Evolutionary conservation across 192 early-diverging fungal genomes (phyloP), one percentile per base, ranked within the genome.

Genomic region (Diversispora epigaea): DNA sequence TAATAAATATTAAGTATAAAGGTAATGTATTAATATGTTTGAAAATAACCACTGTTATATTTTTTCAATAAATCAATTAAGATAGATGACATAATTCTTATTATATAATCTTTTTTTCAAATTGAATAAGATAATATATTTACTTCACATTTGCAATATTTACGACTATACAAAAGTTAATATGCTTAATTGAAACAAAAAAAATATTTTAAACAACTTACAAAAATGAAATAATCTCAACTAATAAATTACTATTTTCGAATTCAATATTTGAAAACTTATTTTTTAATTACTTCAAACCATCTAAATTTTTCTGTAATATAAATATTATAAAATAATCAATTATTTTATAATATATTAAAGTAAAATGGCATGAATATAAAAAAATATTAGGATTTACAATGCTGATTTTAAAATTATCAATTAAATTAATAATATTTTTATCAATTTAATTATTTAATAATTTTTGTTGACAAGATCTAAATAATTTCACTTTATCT

Each of bases 401-500:
- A 14, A 68, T 5, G 14, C 22, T 68, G 22, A 40, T 54, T 25
- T 68, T 32, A 63, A 15, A 19, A 63, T 63, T 68, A 49, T 52
- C 49, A 19, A 68, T 68, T 50, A 68, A 68, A 68, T 25, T 32
- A 68, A 68, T 68, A 25, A 68, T 10, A 68, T 54, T 68, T 41
- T 50, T 21, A 52, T 68, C 66, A 15, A 68, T 68, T 50, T 52
- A 22, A 68, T 68, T 25, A 43, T 54, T 68, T 52, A 52, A 67
- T 67, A 67, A 67, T 67, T 49, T 67, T 67, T 66, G 64, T 25
- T 19, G 45, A 47, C 64, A 66, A 21, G 45, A 39, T 67, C 32
- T 68, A 41, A 68, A 68, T 68, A 68, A 52, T 68, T 68, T 68
- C 47, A 4, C 67, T 41, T 41, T 68, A 68, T 68, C 67, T 68